Evolutionary conservation across 176 grass and related monocot species (phyloP).

Genomic region (Canna indica): DNA sequence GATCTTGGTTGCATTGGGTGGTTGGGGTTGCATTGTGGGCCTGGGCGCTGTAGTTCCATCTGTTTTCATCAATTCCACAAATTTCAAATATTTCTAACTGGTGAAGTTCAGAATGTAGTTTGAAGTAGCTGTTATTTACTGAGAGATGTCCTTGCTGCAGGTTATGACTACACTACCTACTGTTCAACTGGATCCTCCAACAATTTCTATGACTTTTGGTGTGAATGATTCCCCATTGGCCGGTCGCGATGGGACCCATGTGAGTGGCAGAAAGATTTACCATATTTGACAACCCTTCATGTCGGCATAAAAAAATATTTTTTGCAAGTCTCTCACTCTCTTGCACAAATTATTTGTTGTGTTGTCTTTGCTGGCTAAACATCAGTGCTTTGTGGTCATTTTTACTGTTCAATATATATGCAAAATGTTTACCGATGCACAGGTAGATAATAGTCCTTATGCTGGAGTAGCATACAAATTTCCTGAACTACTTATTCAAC

Average conservation of each 20-base stretch:
- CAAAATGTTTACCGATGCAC: neutral
- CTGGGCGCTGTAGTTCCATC: neutral
- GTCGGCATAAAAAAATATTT: neutral
- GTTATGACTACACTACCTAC: conserved; percentile 81
- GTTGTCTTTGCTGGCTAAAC: neutral
- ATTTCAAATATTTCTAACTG: neutral
- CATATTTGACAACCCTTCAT: neutral
- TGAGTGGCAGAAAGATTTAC: conserved; percentile 35
- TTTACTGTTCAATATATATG: neutral
- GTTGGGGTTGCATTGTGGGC: neutral
- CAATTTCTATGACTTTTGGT: conserved; percentile 98
- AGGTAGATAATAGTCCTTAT: neutral
- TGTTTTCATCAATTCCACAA: neutral
- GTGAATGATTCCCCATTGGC: conserved; percentile 91
- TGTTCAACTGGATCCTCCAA: conserved; percentile 92
- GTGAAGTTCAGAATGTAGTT: neutral
- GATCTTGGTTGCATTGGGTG: neutral
- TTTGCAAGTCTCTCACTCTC: neutral
- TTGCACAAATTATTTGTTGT: neutral
- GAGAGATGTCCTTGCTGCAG: conserved; percentile 30
- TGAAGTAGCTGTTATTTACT: neutral
- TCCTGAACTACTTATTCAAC: conserved; percentile 4
- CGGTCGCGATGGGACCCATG: conserved; percentile 87
- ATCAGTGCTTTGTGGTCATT: neutral
- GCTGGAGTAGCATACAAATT: neutral